Percentiles rank a stretch among this genome's conserved stretches.
These are phyloP conservation scores for Penstemon davidsonii DNA, from an alignment of 257 asterid species.

Conservation along the genomic window DNA sequence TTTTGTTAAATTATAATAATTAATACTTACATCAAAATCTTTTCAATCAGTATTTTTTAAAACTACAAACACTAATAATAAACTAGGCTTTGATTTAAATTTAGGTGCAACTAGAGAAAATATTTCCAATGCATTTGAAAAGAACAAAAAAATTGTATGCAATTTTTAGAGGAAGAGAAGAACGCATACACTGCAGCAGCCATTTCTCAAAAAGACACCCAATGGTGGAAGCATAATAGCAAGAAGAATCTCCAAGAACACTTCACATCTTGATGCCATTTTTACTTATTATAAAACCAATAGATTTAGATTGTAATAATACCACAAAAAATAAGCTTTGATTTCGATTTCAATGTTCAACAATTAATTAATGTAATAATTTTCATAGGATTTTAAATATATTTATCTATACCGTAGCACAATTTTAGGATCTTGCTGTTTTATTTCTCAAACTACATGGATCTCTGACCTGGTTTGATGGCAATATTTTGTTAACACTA, in stretches of 20 bases:
- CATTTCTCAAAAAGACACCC: constrained; percentile 41
- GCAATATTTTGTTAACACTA: no score
- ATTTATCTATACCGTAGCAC: background rate
- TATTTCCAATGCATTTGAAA: background rate
- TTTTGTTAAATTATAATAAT: no score
- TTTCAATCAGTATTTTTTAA: no score
- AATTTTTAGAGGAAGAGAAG: no score
- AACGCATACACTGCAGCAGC: constrained; percentile 38
- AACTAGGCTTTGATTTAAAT: no score
- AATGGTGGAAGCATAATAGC: constrained; percentile 38
- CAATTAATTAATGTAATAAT: no score
- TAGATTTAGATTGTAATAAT: background rate
- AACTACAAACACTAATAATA: background rate
- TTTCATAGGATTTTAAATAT: no score
- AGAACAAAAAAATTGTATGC: background rate
- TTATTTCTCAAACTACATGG: background rate
- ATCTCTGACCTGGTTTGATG: no score
- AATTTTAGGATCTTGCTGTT: constrained; percentile 27
- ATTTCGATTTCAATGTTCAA: no score
- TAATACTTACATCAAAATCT: no score
- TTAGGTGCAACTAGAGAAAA: background rate
- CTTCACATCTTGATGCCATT: constrained; percentile 53
- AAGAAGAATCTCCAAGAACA: constrained; percentile 40
- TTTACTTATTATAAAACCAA: background rate
- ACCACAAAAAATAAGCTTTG: no score